Evolutionary conservation across 768 basidiomycete genomes (phyloP).

Genomic region (Atractiella rhizophila): DNA sequence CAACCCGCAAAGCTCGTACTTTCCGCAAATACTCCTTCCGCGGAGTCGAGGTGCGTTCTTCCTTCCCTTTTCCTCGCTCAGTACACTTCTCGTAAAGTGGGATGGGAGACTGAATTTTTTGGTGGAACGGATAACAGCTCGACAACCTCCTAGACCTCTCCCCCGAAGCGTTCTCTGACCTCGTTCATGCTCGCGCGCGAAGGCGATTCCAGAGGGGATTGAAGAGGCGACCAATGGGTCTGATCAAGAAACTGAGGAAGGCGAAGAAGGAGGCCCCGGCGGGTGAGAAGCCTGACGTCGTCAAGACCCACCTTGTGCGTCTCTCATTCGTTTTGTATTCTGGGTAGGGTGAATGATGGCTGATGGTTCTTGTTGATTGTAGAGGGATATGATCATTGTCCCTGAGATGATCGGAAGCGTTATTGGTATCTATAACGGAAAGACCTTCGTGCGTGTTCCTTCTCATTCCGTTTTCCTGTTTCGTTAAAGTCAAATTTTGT

Average conservation of each 20-base stretch:
- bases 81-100: not conserved
- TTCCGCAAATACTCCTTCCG: slow-evolving; percentile 99
- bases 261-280: slow-evolving; percentile 98
- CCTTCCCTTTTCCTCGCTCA: not conserved
- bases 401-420: slow-evolving; percentile 99
- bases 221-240: slow-evolving; percentile 91
- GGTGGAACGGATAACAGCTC: slow-evolving; percentile 26
- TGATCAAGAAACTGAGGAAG: slow-evolving; percentile 98
- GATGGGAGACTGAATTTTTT: not conserved
- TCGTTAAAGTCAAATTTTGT: too few relatives aligned
- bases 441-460: slow-evolving; percentile 28
- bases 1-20: slow-evolving; percentile 73
- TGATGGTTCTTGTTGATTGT: not conserved
- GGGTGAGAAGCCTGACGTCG: slow-evolving; percentile 93
- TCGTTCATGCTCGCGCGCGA: slow-evolving; percentile 95
- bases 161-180: slow-evolving; percentile 52
- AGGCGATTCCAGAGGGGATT: slow-evolving; percentile 97
- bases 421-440: slow-evolving; percentile 95
- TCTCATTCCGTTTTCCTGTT: slow-evolving; percentile 3
- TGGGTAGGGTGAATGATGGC: not conserved
- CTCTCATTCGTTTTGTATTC: not conserved
- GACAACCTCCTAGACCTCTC: slow-evolving; percentile 88
- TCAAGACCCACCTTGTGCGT: slow-evolving; percentile 67
- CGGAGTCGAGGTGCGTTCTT: slow-evolving; percentile 39
- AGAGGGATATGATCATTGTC: slow-evolving; percentile 44